Base-by-base conservation (phyloP, 768 basidiomycete genomes). In the Podaxis sp. region DNA sequence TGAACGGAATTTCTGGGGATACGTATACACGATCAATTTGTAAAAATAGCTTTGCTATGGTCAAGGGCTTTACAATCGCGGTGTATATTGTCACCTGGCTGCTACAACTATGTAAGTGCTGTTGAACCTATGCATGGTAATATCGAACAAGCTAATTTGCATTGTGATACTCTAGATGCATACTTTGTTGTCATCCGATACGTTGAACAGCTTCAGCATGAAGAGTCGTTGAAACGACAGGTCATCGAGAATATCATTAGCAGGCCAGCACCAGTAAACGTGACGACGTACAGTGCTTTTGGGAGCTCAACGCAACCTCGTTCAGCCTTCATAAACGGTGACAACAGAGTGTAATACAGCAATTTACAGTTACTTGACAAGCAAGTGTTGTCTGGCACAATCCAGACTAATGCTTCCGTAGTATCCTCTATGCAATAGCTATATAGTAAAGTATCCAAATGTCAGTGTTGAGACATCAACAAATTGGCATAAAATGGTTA, bases 141-240 rank as follows among this genome's bases (percentile, higher is more conserved):
- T 43, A 17, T 40, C 33, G 46, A 49, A 36, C 4, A 36, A 47
- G 41, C 49, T 40, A 9, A 58, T 64, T 24, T 61, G 55, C 15
- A 60, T 36, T 43, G 43, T 60, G 65, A 22, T 49, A 29, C 58
- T 61, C 25, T 62, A 87, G 85, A 82, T 65, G 80, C 78, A 2
- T 82, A 79, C 70, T 72, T 84, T 63, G 77, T 86, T 56, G 80
- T 84, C 13, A 75, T 77, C 57, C 75, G 79, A 69, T 86, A 86
- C 65, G 77, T 80, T 25, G 75, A 79, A 27, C 84, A 87, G 69
- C 74, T 86, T 29, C 73, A 76, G 59, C 83, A 86, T 47, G 83
- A 87, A 70, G 72, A 76, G 22, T 46, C 13, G 15, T 22, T 47
- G 27, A 58, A 49, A 27, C 25, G 41, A 19, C 25, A 49, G 60